Evolutionary conservation across 257 asterid species (phyloP), one percentile per base, ranked within the genome.

Genomic region (Nicotiana tomentosiformis): DNA sequence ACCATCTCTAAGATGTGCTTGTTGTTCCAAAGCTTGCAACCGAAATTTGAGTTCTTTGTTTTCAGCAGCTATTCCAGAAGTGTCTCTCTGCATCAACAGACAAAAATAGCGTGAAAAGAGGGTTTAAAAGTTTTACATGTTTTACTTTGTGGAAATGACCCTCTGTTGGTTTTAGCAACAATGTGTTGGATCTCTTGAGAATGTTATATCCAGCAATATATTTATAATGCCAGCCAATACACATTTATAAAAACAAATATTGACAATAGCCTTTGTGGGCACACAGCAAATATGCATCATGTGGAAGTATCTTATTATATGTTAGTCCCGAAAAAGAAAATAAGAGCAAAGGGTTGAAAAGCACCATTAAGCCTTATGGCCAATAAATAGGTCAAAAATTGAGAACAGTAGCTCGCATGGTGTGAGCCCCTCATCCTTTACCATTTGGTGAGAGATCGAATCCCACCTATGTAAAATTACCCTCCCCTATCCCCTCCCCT

Each of bases 1-100:
- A 95, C 99, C 99, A 83, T 95, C 99, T 88, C 95, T 90, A 78
- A 95, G 99, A 87, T 93, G 98, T 30, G 99, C 97, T 88, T 93
- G 97, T 83, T 95, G 95, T 86, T 94, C 99, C 88, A 94, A 76
- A 61, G 99, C 94, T 83, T 95, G 92, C 84, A 95, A 83, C 84
- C 93, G 96, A 83, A 94, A 85, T 85, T 90, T 91, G 83, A 95
- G 98, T 88, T 95, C 97, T 89, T 93, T 95, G 93, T 95, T 95
- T 91, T 95, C 98, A 72, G 84, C 20, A 70, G 97, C 92, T 89
- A 94, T 84, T 9, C 92, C 97, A 68, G 82, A 72, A 16, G 98
- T 95, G 87, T 95, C 98, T 83, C 95, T 91, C 99, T 95, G 94
- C 88, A 85, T 53, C 23, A 76, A 35, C 68, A 70, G 56, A 43